Percentiles rank a stretch among this genome's conserved stretches.
These are phyloP conservation scores for Talaromyces thailandensis DNA, from an alignment of 495 filamentous ascomycete species.

Conservation along the genomic window DNA sequence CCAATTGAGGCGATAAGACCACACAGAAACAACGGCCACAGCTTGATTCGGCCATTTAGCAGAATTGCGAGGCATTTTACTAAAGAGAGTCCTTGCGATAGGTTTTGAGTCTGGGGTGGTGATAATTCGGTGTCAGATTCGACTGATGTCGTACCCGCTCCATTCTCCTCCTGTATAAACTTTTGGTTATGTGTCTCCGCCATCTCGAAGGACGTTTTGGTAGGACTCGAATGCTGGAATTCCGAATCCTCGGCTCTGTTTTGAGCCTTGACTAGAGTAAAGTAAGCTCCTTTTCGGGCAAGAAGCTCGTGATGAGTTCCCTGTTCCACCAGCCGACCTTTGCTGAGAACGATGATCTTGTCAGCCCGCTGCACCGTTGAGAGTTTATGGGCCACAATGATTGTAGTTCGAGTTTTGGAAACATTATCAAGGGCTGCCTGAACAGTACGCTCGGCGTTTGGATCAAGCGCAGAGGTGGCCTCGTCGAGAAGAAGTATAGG, in stretches of 20 bases:
- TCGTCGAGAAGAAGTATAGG: constrained; percentile 64
- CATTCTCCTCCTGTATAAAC: not conserved
- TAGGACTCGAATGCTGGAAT: not conserved
- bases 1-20: not conserved
- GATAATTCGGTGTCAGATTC: too few species aligned
- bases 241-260: constrained; percentile 10
- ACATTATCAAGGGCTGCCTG: constrained; percentile 36
- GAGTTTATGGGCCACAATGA: constrained; percentile 48
- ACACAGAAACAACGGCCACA: not conserved
- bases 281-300: constrained; percentile 33
- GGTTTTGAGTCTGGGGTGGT: too few species aligned
- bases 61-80: not conserved
- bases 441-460: constrained; percentile 35
- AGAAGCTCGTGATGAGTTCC: constrained; percentile 40
- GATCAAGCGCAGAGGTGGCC: constrained; percentile 42
- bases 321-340: constrained; percentile 38
- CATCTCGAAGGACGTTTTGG: not conserved
- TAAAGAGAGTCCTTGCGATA: not conserved
- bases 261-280: constrained; percentile 28
- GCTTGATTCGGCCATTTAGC: not conserved
- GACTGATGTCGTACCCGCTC: too few species aligned
- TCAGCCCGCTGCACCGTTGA: constrained; percentile 46
- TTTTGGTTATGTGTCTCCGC: not conserved
- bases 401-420: constrained; percentile 28
- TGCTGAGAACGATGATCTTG: constrained; percentile 41